phyloP scores from a whole-genome alignment of 2,329 filamentous ascomycete genomes.

The Phyllosticta citrichinensis region DNA sequence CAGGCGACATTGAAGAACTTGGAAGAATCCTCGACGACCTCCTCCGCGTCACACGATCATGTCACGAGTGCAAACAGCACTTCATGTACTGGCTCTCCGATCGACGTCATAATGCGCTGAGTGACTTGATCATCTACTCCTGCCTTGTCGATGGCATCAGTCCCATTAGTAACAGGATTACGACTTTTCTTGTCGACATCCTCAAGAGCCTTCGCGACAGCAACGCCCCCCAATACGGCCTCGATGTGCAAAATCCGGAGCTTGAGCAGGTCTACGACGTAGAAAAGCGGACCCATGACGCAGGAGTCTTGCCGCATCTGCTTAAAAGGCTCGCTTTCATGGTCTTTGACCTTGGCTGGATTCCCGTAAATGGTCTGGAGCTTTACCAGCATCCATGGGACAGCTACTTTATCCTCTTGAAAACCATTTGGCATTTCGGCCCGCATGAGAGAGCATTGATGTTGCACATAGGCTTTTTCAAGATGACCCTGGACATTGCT shows the following conservation, averaged over 20 bases:
- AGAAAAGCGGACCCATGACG: not conserved
- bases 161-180: not conserved
- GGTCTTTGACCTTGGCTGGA: not conserved
- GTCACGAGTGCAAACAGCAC: slow-evolving; percentile 32
- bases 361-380: slow-evolving; percentile 1
- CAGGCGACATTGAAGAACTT: slow-evolving; percentile 58
- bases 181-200: not conserved
- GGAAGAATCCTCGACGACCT: slow-evolving; percentile 45
- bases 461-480: slow-evolving; percentile 5
- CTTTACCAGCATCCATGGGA: slow-evolving; percentile 2
- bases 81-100: slow-evolving; percentile 1
- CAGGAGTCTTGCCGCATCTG: not conserved
- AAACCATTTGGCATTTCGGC: not conserved
- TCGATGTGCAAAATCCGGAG: not conserved
- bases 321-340: not conserved
- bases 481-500: slow-evolving; percentile 1
- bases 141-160: not conserved
- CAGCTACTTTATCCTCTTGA: slow-evolving; percentile 5
- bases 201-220: not conserved
- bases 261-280: slow-evolving; percentile 1
- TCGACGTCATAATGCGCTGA: not conserved
- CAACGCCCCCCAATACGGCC: slow-evolving; percentile 1
- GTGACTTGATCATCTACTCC: slow-evolving; percentile 7
- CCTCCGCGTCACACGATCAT: slow-evolving; percentile 42
- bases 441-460: not conserved